phyloP scores from a whole-genome alignment of 163 green algal genomes.

The Prototheca stagnorum region DNA sequence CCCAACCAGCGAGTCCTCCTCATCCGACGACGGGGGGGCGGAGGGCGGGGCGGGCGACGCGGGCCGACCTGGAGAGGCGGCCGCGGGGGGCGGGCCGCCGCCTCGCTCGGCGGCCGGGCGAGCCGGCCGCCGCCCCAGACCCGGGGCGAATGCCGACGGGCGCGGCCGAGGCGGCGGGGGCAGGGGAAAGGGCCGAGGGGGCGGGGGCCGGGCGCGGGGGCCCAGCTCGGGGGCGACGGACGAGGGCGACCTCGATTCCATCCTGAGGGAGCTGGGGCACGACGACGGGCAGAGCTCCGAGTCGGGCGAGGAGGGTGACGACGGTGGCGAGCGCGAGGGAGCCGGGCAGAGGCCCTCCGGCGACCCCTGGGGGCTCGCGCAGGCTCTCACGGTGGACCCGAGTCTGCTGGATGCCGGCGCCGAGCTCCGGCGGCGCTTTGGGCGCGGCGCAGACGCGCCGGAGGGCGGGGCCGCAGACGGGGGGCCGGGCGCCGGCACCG shows the following conservation, averaged over 20 bases:
- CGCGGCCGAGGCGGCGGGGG: too few relatives aligned
- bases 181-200: too few relatives aligned
- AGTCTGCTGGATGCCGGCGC: constrained; percentile 18
- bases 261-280: constrained; percentile 18
- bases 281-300: not conserved
- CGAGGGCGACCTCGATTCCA: constrained; percentile 26
- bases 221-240: not conserved
- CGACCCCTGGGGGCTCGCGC: constrained; percentile 7
- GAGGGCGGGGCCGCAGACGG: constrained; percentile 1
- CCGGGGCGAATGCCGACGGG: too few relatives aligned
- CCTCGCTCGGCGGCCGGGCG: not conserved
- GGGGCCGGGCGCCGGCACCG: constrained; percentile 5
- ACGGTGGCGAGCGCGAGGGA: not conserved
- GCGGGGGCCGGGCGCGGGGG: too few relatives aligned
- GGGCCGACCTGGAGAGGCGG: not conserved
- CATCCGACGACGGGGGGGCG: too few relatives aligned
- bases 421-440: constrained; percentile 39
- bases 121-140: not conserved
- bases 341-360: not conserved
- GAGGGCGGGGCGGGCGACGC: constrained; percentile 1
- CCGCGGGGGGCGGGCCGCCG: not conserved
- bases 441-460: constrained; percentile 6
- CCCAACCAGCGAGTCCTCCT: too few relatives aligned
- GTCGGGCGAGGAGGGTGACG: too few relatives aligned
- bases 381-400: constrained; percentile 24